phyloP scores from a whole-genome alignment of 495 filamentous ascomycete genomes.

The Penicilliopsis zonata region DNA sequence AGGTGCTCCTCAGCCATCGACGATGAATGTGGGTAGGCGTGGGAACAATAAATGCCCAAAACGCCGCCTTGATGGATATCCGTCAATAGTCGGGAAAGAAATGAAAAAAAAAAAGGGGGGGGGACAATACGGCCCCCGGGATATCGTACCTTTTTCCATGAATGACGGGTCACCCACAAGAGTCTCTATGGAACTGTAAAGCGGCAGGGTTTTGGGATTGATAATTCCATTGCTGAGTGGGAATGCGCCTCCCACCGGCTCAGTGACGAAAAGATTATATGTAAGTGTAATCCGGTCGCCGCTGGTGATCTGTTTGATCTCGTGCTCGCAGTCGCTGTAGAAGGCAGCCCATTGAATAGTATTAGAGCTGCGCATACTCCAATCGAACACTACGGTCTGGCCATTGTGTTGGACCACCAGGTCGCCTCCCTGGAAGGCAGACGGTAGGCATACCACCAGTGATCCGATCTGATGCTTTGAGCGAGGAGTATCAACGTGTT shows the following conservation, averaged over 20 bases:
- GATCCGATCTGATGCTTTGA: background rate
- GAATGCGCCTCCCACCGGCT: background rate
- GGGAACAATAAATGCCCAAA: background rate
- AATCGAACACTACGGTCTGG: background rate
- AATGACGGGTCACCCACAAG: too few species aligned
- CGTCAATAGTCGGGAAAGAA: too few species aligned
- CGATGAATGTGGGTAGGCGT: background rate
- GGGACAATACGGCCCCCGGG: too few species aligned
- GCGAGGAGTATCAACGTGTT: background rate
- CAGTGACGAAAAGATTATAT: background rate
- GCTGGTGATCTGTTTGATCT: background rate
- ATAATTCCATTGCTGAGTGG: background rate
- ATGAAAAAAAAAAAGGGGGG: too few species aligned
- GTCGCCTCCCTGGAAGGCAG: background rate
- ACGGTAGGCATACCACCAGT: background rate
- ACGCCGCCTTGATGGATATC: background rate
- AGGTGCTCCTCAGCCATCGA: constrained; percentile 53
- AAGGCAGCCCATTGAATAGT: background rate
- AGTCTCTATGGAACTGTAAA: background rate
- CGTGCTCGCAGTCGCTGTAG: background rate
- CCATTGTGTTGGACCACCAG: background rate
- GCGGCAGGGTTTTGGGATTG: background rate
- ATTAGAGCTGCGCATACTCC: background rate
- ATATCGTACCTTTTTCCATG: too few species aligned
- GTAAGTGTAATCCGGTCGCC: background rate